Evolutionary conservation across 768 basidiomycete genomes (phyloP).

Genomic region (Auricularia sp.): DNA sequence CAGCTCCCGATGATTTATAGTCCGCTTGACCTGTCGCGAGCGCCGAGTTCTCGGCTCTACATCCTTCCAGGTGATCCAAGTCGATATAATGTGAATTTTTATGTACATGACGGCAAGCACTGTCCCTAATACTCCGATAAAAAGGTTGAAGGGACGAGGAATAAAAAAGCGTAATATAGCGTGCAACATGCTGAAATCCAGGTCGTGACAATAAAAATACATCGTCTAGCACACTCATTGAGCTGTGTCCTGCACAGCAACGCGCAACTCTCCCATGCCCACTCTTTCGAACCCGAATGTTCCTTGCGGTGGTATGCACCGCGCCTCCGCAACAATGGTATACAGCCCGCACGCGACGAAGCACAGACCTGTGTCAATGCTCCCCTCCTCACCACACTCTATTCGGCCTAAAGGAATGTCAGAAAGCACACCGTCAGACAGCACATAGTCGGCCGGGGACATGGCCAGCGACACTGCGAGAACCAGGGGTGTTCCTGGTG

Average conservation of each 20-base stretch:
- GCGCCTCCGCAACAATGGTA: conserved; percentile 31
- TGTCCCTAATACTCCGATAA: too few relatives aligned
- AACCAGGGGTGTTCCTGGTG: conserved; percentile 40
- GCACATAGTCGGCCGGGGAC: conserved; percentile 53
- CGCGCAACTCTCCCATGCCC: conserved; percentile 23
- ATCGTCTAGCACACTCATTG: not conserved
- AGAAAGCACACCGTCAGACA: conserved; percentile 57
- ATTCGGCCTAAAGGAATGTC: conserved; percentile 60
- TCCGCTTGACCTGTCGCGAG: not conserved
- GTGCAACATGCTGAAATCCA: not conserved
- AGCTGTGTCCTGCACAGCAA: not conserved
- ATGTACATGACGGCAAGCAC: too few relatives aligned
- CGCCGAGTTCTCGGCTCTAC: not conserved
- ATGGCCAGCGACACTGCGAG: conserved; percentile 45
- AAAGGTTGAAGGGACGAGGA: not conserved
- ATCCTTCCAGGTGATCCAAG: not conserved
- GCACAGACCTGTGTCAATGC: conserved; percentile 50
- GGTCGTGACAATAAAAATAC: not conserved
- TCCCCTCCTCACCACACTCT: conserved; percentile 39
- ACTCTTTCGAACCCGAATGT: conserved; percentile 21
- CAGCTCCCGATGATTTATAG: not conserved
- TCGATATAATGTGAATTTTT: too few relatives aligned
- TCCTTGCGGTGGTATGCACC: conserved; percentile 19
- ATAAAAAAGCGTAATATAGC: not conserved
- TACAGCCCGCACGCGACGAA: conserved; percentile 68